phyloP scores from a whole-genome alignment of 1,284 basidiomycete genomes.

The Microbotryomycetes sp. region DNA sequence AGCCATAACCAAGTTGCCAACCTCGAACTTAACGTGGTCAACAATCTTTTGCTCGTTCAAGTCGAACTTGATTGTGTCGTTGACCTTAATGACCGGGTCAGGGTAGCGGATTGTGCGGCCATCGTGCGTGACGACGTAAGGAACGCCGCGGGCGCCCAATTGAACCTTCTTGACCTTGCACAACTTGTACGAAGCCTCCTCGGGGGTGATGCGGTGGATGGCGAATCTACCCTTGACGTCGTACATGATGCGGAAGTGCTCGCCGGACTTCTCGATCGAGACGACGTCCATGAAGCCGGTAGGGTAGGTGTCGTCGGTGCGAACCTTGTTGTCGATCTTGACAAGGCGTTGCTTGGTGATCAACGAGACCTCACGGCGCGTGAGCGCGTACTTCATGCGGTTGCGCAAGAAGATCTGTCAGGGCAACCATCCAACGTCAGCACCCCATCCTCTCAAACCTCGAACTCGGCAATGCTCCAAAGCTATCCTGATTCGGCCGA shows the following conservation, averaged over 20 bases:
- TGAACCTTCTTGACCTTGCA: slow-evolving; percentile 91
- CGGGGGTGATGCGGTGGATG: slow-evolving; percentile 97
- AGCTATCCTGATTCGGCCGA: neutral
- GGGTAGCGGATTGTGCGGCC: slow-evolving; percentile 99
- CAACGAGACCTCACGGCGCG: slow-evolving; percentile 86
- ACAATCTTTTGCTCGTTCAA: slow-evolving; percentile 84
- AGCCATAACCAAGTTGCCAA: slow-evolving; percentile 94
- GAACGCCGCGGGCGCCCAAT: slow-evolving; percentile 88
- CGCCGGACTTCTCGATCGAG: slow-evolving; percentile 95
- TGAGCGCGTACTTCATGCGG: slow-evolving; percentile 98
- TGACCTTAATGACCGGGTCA: slow-evolving; percentile 89
- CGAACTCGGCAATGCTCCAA: neutral
- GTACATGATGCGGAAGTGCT: slow-evolving; percentile 99
- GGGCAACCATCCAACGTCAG: slow-evolving; percentile 42
- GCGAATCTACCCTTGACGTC: slow-evolving; percentile 99
- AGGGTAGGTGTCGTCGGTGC: slow-evolving; percentile 95
- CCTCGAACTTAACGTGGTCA: slow-evolving; percentile 93
- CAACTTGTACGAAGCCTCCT: slow-evolving; percentile 98
- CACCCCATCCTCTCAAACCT: neutral
- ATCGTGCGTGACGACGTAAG: slow-evolving; percentile 97
- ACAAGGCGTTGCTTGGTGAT: slow-evolving; percentile 96
- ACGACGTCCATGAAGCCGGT: slow-evolving; percentile 98
- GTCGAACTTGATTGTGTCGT: slow-evolving; percentile 98
- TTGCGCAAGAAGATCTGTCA: slow-evolving; percentile 95
- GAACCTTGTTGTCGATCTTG: slow-evolving; percentile 98